These are phyloP conservation scores for Boletus eberwhitei DNA, from an alignment of 768 basidiomycete species.

Conservation along the genomic window DNA sequence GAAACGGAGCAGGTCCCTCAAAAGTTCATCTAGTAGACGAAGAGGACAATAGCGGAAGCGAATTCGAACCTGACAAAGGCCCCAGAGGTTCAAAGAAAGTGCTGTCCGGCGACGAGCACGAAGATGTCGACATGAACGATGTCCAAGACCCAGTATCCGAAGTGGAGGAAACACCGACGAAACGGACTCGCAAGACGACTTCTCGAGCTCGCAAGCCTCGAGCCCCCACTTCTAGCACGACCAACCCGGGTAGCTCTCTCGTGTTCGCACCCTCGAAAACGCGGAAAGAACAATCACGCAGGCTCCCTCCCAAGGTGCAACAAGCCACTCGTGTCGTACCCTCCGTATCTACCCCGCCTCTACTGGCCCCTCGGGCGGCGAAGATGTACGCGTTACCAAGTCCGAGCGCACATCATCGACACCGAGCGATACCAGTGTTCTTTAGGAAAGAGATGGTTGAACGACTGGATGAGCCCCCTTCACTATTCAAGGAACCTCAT, in stretches of 20 bases:
- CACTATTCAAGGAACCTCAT: conserved; percentile 44
- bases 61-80: conserved; percentile 47
- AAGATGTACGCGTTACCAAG: conserved; percentile 59
- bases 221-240: neutral
- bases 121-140: conserved; percentile 23
- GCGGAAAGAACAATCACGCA: conserved; percentile 15
- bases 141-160: conserved; percentile 13
- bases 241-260: neutral
- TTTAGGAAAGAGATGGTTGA: conserved; percentile 50
- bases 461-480: conserved; percentile 51
- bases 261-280: conserved; percentile 5
- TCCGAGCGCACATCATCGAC: conserved; percentile 69
- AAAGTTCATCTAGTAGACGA: conserved; percentile 13
- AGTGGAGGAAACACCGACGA: conserved; percentile 16
- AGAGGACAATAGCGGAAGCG: conserved; percentile 46
- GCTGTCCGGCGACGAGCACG: conserved; percentile 34
- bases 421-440: conserved; percentile 63
- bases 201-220: conserved; percentile 4
- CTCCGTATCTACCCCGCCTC: conserved; percentile 4
- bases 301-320: conserved; percentile 18
- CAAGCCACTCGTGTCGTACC: conserved; percentile 1
- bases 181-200: conserved; percentile 7
- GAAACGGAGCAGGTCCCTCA: conserved; percentile 42
- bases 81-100: conserved; percentile 29
- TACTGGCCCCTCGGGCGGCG: conserved; percentile 11